phyloP scores from a whole-genome alignment of 306 rosid genomes.

The Sphenostylis stenocarpa region DNA sequence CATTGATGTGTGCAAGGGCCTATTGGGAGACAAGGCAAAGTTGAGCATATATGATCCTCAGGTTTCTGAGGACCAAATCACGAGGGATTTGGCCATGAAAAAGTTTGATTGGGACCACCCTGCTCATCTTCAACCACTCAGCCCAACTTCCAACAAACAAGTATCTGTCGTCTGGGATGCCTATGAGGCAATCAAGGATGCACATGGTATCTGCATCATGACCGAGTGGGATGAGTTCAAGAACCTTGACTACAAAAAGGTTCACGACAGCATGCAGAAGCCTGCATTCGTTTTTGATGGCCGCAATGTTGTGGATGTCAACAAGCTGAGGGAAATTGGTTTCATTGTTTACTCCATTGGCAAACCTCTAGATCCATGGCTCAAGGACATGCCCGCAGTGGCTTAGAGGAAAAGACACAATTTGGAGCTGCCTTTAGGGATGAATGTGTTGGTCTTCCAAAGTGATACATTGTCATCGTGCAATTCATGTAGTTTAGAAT shows the following conservation, averaged over 20 bases:
- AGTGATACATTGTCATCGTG: conserved; percentile 32
- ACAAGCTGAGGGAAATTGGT: conserved; percentile 76
- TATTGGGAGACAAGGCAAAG: conserved; percentile 71
- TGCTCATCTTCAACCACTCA: conserved; percentile 68
- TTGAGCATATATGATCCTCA: conserved; percentile 88
- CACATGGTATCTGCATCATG: conserved; percentile 72
- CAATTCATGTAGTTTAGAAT: conserved; percentile 34
- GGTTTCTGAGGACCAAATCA: conserved; percentile 70
- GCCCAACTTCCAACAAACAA: conserved; percentile 63
- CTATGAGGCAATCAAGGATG: conserved; percentile 67
- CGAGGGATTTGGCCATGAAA: conserved; percentile 75
- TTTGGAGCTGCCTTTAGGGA: conserved; percentile 13
- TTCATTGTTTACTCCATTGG: conserved; percentile 84
- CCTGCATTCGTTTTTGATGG: conserved; percentile 91
- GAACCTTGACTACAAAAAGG: conserved; percentile 65
- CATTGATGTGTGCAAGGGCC: conserved; percentile 83
- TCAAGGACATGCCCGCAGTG: conserved; percentile 91
- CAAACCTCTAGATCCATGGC: conserved; percentile 82
- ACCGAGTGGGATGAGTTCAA: conserved; percentile 90
- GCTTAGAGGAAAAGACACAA: conserved; percentile 46
- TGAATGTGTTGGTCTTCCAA: conserved; percentile 20
- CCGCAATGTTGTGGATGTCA: conserved; percentile 58
- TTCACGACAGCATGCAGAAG: conserved; percentile 72
- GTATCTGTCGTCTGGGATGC: conserved; percentile 73
- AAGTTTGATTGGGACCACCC: conserved; percentile 95